Evolutionary conservation across 106 monocot genomes (phyloP), one percentile per base, ranked within the genome.

Genomic region (Apostasia ramifera): DNA sequence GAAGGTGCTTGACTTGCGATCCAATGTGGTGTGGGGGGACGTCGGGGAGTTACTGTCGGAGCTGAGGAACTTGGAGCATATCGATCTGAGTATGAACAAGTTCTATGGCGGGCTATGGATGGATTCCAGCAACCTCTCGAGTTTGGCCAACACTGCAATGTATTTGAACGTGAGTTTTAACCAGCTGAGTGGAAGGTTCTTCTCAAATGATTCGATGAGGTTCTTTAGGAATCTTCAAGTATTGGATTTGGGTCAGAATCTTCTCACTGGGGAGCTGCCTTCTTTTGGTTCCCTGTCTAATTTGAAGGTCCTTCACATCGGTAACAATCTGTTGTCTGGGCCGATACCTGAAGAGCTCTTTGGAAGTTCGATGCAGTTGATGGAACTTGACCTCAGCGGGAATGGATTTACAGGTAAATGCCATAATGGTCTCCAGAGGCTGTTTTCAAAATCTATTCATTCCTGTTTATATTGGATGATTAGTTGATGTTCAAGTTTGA

Each of bases 351-450:
- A 73, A 39, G 78, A 66, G 52, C 74, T 98, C 10, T 55, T 98
- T 45, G 82, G 76, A 39, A 85, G 67, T 51, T 68, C 82, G 50
- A 66, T 83, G 68, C 68, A 72, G 51, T 40, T 90, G 72, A 63
- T 58, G 40, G 89, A 98, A 63, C 72, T 98, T 73, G 97, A 92
- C 78, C 89, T 98, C 63, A 92, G 87, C 73, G 64, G 73, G 57
- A 98, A 98, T 76, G 79, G 77, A 13, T 92, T 98, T 70, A 77
- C 89, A 69, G 97, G 97, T 98, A 83, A 63, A 47, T 70, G 37
- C 46, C 44, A 7, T 62, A 12, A 44, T 13, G 9, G 7, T 42
- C 8, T 10, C 2, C 9, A 61, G 26, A 61, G 40, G 10, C 3
- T 61, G 42, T 42, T 50, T 4, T 8, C 50, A 26, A 26, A 26